phyloP scores from a whole-genome alignment of 257 asterid genomes.

The Solanum habrochaites region DNA sequence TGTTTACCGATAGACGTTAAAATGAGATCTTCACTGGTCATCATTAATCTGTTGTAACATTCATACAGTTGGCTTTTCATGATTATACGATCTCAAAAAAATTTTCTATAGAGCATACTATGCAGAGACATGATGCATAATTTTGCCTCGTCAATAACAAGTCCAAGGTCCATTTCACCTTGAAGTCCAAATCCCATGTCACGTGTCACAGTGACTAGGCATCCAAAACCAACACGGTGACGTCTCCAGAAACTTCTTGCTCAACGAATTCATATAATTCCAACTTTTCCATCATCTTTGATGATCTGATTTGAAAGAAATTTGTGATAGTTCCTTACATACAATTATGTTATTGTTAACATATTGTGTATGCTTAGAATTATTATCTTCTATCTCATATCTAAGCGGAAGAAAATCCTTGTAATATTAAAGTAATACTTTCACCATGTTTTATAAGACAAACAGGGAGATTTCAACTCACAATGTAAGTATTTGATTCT shows the following conservation, averaged over 20 bases:
- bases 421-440: no score
- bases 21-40: background rate
- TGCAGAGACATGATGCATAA: background rate
- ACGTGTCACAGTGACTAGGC: no score
- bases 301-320: background rate
- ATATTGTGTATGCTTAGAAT: no score
- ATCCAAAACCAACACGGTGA: no score
- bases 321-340: no score
- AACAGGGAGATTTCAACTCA: no score
- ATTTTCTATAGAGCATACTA: background rate
- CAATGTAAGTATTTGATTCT: background rate
- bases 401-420: no score
- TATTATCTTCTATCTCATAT: no score
- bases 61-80: background rate
- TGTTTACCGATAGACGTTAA: background rate
- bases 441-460: no score
- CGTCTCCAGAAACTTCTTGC: constrained; percentile 59
- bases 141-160: background rate
- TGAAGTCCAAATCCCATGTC: no score
- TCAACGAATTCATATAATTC: constrained; percentile 58
- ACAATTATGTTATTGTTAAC: background rate
- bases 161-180: no score
- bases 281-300: constrained; percentile 26
- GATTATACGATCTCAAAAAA: background rate
- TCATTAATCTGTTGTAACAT: background rate